phyloP scores from a whole-genome alignment of 768 basidiomycete genomes.

The Flagelloscypha sp. region DNA sequence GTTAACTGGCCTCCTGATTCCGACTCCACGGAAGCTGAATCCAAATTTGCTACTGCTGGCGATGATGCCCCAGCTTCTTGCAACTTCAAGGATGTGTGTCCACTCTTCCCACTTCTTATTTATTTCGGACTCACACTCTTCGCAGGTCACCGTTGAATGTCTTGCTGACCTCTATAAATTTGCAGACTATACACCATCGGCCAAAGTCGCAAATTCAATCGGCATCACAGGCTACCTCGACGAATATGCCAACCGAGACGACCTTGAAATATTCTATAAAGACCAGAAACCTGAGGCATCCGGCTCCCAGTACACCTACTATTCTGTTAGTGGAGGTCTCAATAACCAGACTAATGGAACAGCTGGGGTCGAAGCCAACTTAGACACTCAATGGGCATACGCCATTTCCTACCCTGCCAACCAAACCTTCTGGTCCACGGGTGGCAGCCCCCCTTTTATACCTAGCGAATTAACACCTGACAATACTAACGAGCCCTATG shows the following conservation, averaged over 20 bases:
- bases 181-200: slow-evolving; percentile 33
- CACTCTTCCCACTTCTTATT: too few species aligned
- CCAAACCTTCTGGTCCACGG: slow-evolving; percentile 52
- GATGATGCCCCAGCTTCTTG: slow-evolving; percentile 13
- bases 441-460: slow-evolving; percentile 50
- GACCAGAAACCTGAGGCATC: slow-evolving; percentile 40
- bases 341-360: slow-evolving; percentile 47
- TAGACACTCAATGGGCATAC: slow-evolving; percentile 62
- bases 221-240: slow-evolving; percentile 49
- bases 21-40: not conserved
- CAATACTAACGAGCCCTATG: slow-evolving; percentile 46
- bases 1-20: slow-evolving; percentile 21
- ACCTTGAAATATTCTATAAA: slow-evolving; percentile 44
- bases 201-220: slow-evolving; percentile 36
- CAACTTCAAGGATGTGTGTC: too few species aligned
- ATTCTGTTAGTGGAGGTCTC: slow-evolving; percentile 47
- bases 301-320: slow-evolving; percentile 43
- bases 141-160: slow-evolving; percentile 41
- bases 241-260: slow-evolving; percentile 42
- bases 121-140: too few species aligned
- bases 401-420: slow-evolving; percentile 60
- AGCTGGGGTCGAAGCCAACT: slow-evolving; percentile 57
- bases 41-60: too few species aligned
- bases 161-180: slow-evolving; percentile 49
- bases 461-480: slow-evolving; percentile 34